Evolutionary conservation across 257 asterid genomes (phyloP), one percentile per base, ranked within the genome.

Genomic region (Agastache rugosa): DNA sequence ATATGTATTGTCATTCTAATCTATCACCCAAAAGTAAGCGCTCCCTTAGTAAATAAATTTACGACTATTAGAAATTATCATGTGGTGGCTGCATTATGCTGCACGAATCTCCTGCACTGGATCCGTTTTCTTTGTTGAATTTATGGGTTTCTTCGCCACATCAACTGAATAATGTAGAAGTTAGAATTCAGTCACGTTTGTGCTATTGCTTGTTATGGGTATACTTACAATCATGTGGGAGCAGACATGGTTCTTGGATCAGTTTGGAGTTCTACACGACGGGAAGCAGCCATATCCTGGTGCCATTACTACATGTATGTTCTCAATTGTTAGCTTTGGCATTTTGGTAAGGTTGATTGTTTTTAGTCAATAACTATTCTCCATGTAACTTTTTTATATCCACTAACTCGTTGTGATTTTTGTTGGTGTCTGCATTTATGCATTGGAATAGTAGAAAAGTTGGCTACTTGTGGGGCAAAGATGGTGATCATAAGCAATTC

Each of bases 201-300:
- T 63, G 65, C 44, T 45, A 64, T 35, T 39, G 45, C 44, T 15
- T 42, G 41, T 17, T 55, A 15, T 44, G 29, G 23, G n/a, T 55
- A 37, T 44, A 17, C 63, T 27, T 25, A 51, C 59, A 35, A 65
- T 58, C 31, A 17, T 48, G 63, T 82, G 74, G 72, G 65, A 39
- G 64, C 86, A 93, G 96, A 97, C 96, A 58, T 94, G 99, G 99
- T 88, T 94, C 71, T 83, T 94, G 88, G 99, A 94, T 83, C 98
- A 94, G 77, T 94, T 92, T 78, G 99, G 98, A 23, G 97, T 92
- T 74, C 87, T 94, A 65, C 99, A 92, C 45, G 98, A 94, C 56
- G 98, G 99, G 82, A 94, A 92, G 82, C 89, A 85, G 69, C 98
- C 97, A 29, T 94, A 94, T 72, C 96, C 98, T 6, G 96, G 96